Percentiles rank a stretch among this genome's conserved stretches.
Conservation (phyloP, 1,139 yeast genomes). For the Candida dubliniensis region DNA sequence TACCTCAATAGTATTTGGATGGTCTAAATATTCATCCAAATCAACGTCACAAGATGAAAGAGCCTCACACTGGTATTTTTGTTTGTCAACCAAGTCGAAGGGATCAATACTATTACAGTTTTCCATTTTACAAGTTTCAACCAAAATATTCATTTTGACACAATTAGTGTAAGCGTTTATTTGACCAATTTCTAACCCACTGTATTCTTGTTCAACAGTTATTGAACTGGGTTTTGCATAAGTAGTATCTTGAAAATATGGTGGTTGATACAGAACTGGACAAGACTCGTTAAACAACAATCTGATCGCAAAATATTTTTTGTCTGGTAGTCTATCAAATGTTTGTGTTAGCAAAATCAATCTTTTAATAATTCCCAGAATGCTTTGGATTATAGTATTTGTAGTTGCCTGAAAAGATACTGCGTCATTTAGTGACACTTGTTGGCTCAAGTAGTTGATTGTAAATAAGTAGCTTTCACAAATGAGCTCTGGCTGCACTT, state of each 20-base stretch:
- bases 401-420: background rate
- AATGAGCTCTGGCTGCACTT: slow-evolving; percentile 33
- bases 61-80: slow-evolving; percentile 4
- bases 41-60: slow-evolving; percentile 11
- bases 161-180: slow-evolving; percentile 12
- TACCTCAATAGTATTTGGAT: background rate
- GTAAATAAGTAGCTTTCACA: slow-evolving; percentile 52
- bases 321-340: slow-evolving; percentile 47
- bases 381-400: slow-evolving; percentile 31
- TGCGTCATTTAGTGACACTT: slow-evolving; percentile 7
- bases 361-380: slow-evolving; percentile 36
- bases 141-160: slow-evolving; percentile 10
- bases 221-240: slow-evolving; percentile 21
- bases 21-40: slow-evolving; percentile 12
- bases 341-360: slow-evolving; percentile 54
- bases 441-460: slow-evolving; percentile 33
- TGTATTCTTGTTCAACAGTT: slow-evolving; percentile 6
- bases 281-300: slow-evolving; percentile 48
- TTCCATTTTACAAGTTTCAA: slow-evolving; percentile 1
- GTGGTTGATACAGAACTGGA: slow-evolving; percentile 50
- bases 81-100: slow-evolving; percentile 12
- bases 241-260: slow-evolving; percentile 37
- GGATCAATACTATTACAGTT: slow-evolving; percentile 15
- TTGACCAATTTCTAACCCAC: slow-evolving; percentile 11
- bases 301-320: slow-evolving; percentile 45